Percentiles rank a stretch among this genome's conserved stretches.
phyloP scores from a whole-genome alignment of 805 yeast species.

The Lachancea meyersii region DNA sequence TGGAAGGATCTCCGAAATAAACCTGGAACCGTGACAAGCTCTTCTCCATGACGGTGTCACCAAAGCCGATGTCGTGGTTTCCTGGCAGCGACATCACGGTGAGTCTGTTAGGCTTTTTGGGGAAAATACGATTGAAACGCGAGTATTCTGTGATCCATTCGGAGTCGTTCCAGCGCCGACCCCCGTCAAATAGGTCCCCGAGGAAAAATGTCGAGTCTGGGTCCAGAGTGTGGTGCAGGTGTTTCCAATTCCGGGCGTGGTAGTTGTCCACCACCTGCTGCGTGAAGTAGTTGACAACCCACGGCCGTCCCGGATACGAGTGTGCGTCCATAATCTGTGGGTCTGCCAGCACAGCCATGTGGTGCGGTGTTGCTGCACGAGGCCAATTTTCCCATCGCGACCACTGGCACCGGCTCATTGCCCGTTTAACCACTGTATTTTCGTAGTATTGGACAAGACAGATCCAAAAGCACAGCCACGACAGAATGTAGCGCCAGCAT shows the following conservation, averaged over 20 bases:
- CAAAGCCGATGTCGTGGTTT: constrained; percentile 95
- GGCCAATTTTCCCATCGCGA: constrained; percentile 58
- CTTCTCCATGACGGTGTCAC: constrained; percentile 54
- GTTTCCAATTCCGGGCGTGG: constrained; percentile 66
- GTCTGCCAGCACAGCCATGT: constrained; percentile 72
- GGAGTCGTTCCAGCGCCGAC: constrained; percentile 73
- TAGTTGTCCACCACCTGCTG: constrained; percentile 67
- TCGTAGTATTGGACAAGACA: constrained; percentile 47
- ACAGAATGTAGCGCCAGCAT: constrained; percentile 25
- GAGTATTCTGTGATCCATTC: constrained; percentile 65
- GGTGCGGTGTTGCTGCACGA: constrained; percentile 35
- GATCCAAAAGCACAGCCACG: constrained; percentile 37
- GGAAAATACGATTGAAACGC: constrained; percentile 65
- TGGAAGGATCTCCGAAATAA: constrained; percentile 65
- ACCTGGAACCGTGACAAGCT: constrained; percentile 59
- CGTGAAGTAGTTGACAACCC: constrained; percentile 47
- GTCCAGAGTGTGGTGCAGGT: constrained; percentile 48
- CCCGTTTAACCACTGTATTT: constrained; percentile 41
- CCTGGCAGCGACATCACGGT: constrained; percentile 63
- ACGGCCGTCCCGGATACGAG: constrained; percentile 72
- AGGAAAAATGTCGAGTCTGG: constrained; percentile 76
- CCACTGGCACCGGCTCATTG: constrained; percentile 55
- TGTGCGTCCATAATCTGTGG: constrained; percentile 89
- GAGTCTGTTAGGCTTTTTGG: constrained; percentile 42
- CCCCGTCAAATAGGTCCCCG: constrained; percentile 95